Conservation (phyloP, 331 rosid genomes). For the Pyracantha coccinea region DNA sequence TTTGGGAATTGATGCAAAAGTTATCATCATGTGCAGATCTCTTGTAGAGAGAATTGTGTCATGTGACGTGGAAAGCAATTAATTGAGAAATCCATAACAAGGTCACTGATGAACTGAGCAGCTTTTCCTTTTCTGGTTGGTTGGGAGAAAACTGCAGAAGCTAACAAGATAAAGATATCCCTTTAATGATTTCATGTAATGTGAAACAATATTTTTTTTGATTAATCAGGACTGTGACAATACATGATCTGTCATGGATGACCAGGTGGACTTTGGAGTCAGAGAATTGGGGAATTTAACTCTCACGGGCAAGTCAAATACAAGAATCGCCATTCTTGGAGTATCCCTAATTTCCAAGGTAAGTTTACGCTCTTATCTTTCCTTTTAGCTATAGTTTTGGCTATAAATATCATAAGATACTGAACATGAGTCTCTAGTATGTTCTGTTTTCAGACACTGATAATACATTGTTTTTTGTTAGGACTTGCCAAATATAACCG, state of each 20-base stretch:
- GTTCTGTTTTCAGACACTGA: slow-evolving; percentile 17
- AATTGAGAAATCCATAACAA: not conserved
- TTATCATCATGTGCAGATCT: not conserved
- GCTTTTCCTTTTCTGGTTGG: not conserved
- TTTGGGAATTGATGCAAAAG: not conserved
- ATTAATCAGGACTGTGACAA: slow-evolving; percentile 20
- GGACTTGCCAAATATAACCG: slow-evolving; percentile 42
- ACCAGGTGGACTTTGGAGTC: slow-evolving; percentile 42
- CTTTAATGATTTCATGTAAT: not conserved
- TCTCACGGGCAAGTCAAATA: slow-evolving; percentile 41
- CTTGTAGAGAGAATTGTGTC: not conserved
- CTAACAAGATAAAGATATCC: not conserved
- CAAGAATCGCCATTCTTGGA: slow-evolving; percentile 84
- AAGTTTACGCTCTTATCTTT: slow-evolving; percentile 15
- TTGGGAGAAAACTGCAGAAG: not conserved
- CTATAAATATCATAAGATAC: not conserved
- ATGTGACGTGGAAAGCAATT: not conserved
- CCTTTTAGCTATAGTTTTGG: slow-evolving; percentile 1
- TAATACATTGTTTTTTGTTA: slow-evolving; percentile 20
- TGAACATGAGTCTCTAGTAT: not conserved
- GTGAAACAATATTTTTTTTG: not conserved
- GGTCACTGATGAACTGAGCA: not conserved
- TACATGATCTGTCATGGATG: slow-evolving; percentile 22
- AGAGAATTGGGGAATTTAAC: slow-evolving; percentile 34
- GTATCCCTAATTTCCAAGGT: slow-evolving; percentile 59